Base-by-base conservation (phyloP, 331 rosid genomes). In the Dryas integrifolia region DNA sequence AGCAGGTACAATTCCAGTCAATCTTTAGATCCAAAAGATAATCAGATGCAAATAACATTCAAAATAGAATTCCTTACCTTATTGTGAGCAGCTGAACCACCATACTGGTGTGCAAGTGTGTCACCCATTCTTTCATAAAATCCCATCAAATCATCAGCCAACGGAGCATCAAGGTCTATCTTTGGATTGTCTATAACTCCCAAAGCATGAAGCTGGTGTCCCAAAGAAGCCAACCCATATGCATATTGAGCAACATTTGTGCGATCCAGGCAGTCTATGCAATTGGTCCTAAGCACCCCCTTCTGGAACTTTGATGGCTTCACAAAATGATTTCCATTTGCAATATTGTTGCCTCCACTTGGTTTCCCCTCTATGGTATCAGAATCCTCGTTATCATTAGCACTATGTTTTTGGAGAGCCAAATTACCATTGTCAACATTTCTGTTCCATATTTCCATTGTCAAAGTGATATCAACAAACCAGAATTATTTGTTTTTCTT, bases 91-190 rank as follows among this genome's bases (percentile, higher is more conserved):
- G 88, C 88, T 45, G 88, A 84, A 65, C 88, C 88, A 75, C 88
- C 88, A 14, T 84, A 84, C 69, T 84, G 88, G 79, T 84, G 88
- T 50, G 88, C 88, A 48, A 84, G 77, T 38, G 88, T 81, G 74
- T 84, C 88, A 11, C 88, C 88, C 88, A 84, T 84, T 75, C 83
- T 84, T 80, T 84, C 88, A 48, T 84, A 84, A 75, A 84, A 84
- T 61, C 85, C 81, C 88, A 84, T 84, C 60, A 84, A 67, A n/a
- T 81, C 69, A 62, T 84, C 72, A 57, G 88, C 85, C 79, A 84
- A 71, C 39, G 83, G 77, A 55, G 76, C 70, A 52, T 81, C 81
- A 57, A 81, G 85, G 55, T 81, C 83, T 56, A 84, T 74, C 67
- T 72, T 81, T 24, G 83, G 83, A 39, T 66, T 71, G 38, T 81